Evolutionary conservation across 2,329 filamentous ascomycete genomes (phyloP), one percentile per base, ranked within the genome.

Genomic region (Ceratocystis cubensis): DNA sequence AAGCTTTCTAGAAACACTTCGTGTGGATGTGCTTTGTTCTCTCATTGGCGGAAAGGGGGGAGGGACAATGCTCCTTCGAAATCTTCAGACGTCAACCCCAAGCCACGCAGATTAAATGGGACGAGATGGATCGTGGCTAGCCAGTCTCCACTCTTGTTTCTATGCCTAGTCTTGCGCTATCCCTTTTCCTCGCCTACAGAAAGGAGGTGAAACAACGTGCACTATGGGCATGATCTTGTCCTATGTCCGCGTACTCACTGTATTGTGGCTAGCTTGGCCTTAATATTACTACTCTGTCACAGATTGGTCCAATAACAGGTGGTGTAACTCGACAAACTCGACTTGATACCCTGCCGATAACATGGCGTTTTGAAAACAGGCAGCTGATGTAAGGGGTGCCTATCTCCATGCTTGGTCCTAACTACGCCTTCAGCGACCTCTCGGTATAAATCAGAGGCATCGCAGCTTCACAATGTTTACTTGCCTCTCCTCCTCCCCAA

Each of bases 311-410:
- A 59, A 59, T 33, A 59, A 30, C 53, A 33, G 15, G 17, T 22
- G 15, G 53, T 59, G 53, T 59, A 59, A 59, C 53, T 59, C 53
- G 53, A 59, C 53, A 59, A 59, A n/a, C 53, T 8, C 8, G 6
- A 33, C 15, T 17, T 57, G 53, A 57, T 28, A 57, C 53, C 30
- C 25, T 20, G 53, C 28, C 28, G 48, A 53, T 53, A 25, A 4
- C 48, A 53, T 25, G 6, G 48, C 48, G 48, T 53, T 53, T 53
- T 53, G 20, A 22, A 37, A 53, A 17, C 25, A 57, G 17, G 25
- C 25, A 57, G 28, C 25, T 33, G 15, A 33, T 22, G 13, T 25
- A 33, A 3, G 10, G 22, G 22, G 10, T 0, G 7, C 15, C 2
- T 10, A 17, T 8, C 15, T 57, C 28, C 5, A 33, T 28, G 8